Evolutionary conservation across 805 yeast genomes (phyloP).

Genomic region (Cyberlindnera mississippiensis): DNA sequence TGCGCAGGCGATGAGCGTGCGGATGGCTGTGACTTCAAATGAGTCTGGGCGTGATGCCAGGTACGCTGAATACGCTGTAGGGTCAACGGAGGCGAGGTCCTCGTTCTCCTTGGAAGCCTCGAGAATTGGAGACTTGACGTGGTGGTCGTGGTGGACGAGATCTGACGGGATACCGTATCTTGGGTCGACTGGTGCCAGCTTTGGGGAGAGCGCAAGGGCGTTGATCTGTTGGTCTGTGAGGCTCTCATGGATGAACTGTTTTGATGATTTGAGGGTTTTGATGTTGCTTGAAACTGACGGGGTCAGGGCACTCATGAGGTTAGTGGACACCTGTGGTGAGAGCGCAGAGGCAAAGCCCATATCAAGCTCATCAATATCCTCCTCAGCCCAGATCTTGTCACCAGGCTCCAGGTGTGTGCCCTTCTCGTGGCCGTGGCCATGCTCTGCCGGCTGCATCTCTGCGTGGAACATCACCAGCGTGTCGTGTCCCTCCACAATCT

Average conservation of each 20-base stretch:
- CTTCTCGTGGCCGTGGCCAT: slow-evolving; percentile 27
- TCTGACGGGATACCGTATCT: slow-evolving; percentile 41
- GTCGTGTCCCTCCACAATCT: slow-evolving; percentile 51
- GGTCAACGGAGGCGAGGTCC: slow-evolving; percentile 32
- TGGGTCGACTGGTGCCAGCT: slow-evolving; percentile 58
- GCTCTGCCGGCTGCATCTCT: slow-evolving; percentile 61
- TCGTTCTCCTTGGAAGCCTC: slow-evolving; percentile 40
- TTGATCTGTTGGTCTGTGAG: slow-evolving; percentile 48
- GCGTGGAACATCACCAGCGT: slow-evolving; percentile 92
- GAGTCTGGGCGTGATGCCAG: slow-evolving; percentile 80
- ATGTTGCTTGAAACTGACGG: slow-evolving; percentile 8
- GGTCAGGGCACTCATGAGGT: background rate
- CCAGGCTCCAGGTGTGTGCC: slow-evolving; percentile 9
- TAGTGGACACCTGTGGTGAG: slow-evolving; percentile 6
- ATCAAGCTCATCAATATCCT: slow-evolving; percentile 24
- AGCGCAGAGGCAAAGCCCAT: slow-evolving; percentile 14
- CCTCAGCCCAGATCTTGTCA: slow-evolving; percentile 9
- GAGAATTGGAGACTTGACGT: slow-evolving; percentile 35
- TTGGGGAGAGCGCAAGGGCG: slow-evolving; percentile 53
- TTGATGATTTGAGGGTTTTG: slow-evolving; percentile 8
- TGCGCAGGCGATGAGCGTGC: slow-evolving; percentile 63
- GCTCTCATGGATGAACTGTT: slow-evolving; percentile 8
- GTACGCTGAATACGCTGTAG: slow-evolving; percentile 26
- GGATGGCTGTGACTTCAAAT: slow-evolving; percentile 82
- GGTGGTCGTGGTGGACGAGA: slow-evolving; percentile 28